Conservation (phyloP, 768 basidiomycete genomes). For the Lyophyllum shimeji region DNA sequence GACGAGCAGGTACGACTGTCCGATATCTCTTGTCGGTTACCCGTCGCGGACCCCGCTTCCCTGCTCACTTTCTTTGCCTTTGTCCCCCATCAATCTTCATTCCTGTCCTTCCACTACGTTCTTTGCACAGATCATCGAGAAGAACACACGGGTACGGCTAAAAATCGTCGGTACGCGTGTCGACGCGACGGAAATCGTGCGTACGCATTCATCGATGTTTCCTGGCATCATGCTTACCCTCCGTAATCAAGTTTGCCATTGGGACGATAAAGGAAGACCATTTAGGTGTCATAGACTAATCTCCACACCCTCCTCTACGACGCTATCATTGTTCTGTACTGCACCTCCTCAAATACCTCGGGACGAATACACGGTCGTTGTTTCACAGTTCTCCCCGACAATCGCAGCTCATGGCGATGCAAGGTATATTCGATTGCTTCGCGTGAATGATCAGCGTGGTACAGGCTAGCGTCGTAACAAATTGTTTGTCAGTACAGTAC, state of each 20-base stretch:
- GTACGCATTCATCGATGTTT: constrained; percentile 25
- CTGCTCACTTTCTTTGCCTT: background rate
- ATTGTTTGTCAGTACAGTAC: background rate
- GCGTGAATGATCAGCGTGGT: background rate
- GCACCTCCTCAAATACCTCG: background rate
- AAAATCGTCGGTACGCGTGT: constrained; percentile 99
- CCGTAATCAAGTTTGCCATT: constrained; percentile 77
- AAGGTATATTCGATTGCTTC: background rate
- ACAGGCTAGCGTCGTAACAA: background rate
- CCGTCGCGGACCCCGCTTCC: background rate
- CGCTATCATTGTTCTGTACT: constrained; percentile 7
- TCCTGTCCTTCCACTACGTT: background rate
- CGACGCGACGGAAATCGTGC: constrained; percentile 95
- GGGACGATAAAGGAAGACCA: constrained; percentile 99
- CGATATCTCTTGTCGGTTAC: background rate
- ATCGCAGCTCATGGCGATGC: background rate
- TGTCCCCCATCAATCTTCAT: background rate
- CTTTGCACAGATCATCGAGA: constrained; percentile 78
- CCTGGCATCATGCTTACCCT: background rate
- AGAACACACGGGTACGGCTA: constrained; percentile 87
- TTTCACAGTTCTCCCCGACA: background rate
- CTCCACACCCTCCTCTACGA: background rate
- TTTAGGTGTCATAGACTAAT: constrained; percentile 84
- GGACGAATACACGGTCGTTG: background rate
- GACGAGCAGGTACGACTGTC: constrained; percentile 67